Base-by-base conservation (phyloP, 2,329 filamentous ascomycete species). In the Sclerotinia nivalis region DNA sequence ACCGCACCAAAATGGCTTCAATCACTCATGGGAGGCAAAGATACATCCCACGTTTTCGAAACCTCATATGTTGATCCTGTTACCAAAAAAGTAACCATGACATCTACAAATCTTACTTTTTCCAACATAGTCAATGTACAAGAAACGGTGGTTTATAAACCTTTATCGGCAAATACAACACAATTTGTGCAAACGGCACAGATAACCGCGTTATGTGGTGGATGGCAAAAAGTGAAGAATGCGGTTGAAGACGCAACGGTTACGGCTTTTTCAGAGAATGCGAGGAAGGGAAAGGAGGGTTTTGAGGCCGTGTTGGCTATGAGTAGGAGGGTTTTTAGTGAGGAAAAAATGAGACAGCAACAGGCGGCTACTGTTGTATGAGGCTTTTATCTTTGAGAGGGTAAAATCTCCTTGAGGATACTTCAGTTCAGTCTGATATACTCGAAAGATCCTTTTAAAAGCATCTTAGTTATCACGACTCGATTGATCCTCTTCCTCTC, bases 211-310 rank as follows among this genome's bases (percentile, higher is more conserved):
- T 84, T 98, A 13, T 97, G 93, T 80, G 95, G 96, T 75, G 96
- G 96, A 72, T 99, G 96, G 94, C 93, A 97, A 82, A 93, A 93
- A 79, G 93, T 98, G 79, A 96, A 93, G 85, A 97, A 96, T 82
- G 93, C 90, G 79, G 96, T 99, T 76, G 96, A 99, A 83, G 93
- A 98, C 76, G 89, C 92, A 66, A 91, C 93, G 55, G 91, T 98
- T 58, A 91, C 91, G 74, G 85, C 93, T 68, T 99, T 99, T 83
- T 87, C 89, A 75, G 93, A 99, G 81, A 99, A 99, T 78, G 95
- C 96, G 34, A 85, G 86, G 75, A 94, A 93, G 82, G 96, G 96
- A 73, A 89, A 91, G 73, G 94, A 98, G 81, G 96, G 96, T 1
- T 99, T 99, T 79, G 96, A 99, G 84, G 88, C 91, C 72, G 96